These are phyloP conservation scores for Aspergillus felis DNA, from an alignment of 2,329 filamentous ascomycete genomes.

Conservation along the genomic window DNA sequence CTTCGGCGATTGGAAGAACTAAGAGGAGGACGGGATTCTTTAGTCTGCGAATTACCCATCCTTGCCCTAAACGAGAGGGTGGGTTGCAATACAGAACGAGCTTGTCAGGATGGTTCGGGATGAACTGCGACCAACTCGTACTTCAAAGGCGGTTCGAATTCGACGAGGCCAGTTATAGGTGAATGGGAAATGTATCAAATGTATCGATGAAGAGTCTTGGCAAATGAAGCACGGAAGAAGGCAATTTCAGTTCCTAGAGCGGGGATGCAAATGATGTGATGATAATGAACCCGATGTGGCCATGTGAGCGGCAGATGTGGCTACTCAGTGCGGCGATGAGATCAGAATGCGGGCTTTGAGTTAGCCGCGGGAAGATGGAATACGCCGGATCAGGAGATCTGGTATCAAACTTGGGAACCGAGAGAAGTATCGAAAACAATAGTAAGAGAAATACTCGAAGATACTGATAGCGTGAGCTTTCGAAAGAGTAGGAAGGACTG, in stretches of 20 bases:
- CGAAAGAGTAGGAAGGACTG: neutral
- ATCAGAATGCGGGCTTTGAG: slow-evolving; percentile 18
- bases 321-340: slow-evolving; percentile 20
- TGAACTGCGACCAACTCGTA: neutral
- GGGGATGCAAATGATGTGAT: slow-evolving; percentile 8
- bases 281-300: slow-evolving; percentile 22
- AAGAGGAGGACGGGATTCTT: slow-evolving; percentile 39
- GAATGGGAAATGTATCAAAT: neutral
- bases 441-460: neutral
- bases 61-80: slow-evolving; percentile 8
- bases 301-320: slow-evolving; percentile 24
- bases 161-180: neutral
- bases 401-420: neutral
- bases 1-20: slow-evolving; percentile 25
- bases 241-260: slow-evolving; percentile 10
- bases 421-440: neutral
- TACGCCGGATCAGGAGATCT: slow-evolving; percentile 3
- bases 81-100: neutral
- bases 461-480: neutral
- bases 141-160: neutral
- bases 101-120: neutral
- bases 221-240: slow-evolving; percentile 5
- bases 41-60: slow-evolving; percentile 48
- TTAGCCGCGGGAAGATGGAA: slow-evolving; percentile 16
- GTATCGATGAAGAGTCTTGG: neutral